Evolutionary conservation across 176 grass and related monocot genomes (phyloP), one percentile per base, ranked within the genome.

Genomic region (Rhipidocladum racemiflorum): DNA sequence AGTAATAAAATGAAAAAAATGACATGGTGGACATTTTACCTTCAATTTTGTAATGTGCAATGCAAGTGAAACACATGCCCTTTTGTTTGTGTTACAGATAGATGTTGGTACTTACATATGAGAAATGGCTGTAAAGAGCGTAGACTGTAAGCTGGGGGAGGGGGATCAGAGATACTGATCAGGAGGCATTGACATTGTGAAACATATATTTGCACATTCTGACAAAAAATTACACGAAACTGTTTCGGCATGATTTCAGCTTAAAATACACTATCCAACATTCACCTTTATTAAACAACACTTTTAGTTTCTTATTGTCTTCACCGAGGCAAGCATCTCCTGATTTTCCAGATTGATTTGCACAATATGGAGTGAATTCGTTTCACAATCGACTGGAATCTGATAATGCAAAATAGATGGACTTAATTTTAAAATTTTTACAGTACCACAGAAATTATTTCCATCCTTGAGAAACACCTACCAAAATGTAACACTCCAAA

Each of bases 1-100:
- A 20, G 1, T 30, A 68, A 43, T 70, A 46, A 46, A 39, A 55
- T 68, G n/a, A 68, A 75, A 80, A 40, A 67, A 80, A 51, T 66
- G n/a, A 25, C 45, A 79, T 54, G n/a, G 77, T 68, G 35, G 4
- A 39, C 63, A 53, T 79, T 67, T 5, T 67, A 13, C 46, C 63
- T 68, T 55, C 23, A 40, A n/a, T 80, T 51, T 32, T 80, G 64
- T 45, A 68, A 68, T 55, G 46, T 7, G 63, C 48, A 51, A 38
- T 7, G 63, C 48, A 51, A 38, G 66, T 50, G 16, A 50, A 49
- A 50, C 48, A 50, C 48, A 50, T 50, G 48, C 48, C 16, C 48
- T 50, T 50, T 50, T 50, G 18, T 50, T 50, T 50, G 48, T 50
- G 48, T 18, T 50, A 48, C 21, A 9, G 44, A 78, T 63, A 12